Evolutionary conservation across 1,284 basidiomycete species (phyloP).

Genomic region (Schizophyllum commune): DNA sequence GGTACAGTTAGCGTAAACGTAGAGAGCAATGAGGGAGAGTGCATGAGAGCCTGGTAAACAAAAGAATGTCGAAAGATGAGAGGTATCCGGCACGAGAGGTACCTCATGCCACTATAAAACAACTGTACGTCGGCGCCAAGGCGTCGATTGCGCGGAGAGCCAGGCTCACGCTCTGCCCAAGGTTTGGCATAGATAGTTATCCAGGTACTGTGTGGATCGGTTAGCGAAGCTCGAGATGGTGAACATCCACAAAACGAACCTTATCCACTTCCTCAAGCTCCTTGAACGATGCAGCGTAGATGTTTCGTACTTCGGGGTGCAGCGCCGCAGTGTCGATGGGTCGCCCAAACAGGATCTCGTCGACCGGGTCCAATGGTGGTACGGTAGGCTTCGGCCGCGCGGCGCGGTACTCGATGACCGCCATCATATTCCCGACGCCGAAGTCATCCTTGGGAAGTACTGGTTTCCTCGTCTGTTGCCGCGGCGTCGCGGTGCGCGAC

Average conservation of each 20-base stretch:
- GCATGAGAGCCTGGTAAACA: neutral
- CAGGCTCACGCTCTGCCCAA: neutral
- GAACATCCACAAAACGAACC: conserved; percentile 29
- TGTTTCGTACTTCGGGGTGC: conserved; percentile 65
- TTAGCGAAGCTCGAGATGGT: neutral
- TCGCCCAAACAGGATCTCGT: conserved; percentile 66
- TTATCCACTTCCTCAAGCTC: conserved; percentile 76
- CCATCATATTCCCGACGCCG: conserved; percentile 76
- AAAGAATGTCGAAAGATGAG: neutral
- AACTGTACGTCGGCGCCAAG: too few relatives aligned
- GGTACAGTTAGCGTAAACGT: neutral
- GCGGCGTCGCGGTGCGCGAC: neutral
- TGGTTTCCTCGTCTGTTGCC: neutral
- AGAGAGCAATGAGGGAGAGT: neutral
- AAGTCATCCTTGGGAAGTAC: conserved; percentile 74
- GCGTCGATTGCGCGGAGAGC: neutral
- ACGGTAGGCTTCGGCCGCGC: conserved; percentile 27
- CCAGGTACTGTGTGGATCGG: neutral
- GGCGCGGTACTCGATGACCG: conserved; percentile 68
- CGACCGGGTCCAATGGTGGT: conserved; percentile 50
- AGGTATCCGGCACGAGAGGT: too few relatives aligned
- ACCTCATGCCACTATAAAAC: too few relatives aligned
- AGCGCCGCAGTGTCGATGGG: conserved; percentile 53
- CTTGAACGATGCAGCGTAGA: conserved; percentile 64
- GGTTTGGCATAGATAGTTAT: neutral